These are phyloP conservation scores for Fusarium anthophilum DNA, from an alignment of 2,329 filamentous ascomycete genomes.

Conservation along the genomic window DNA sequence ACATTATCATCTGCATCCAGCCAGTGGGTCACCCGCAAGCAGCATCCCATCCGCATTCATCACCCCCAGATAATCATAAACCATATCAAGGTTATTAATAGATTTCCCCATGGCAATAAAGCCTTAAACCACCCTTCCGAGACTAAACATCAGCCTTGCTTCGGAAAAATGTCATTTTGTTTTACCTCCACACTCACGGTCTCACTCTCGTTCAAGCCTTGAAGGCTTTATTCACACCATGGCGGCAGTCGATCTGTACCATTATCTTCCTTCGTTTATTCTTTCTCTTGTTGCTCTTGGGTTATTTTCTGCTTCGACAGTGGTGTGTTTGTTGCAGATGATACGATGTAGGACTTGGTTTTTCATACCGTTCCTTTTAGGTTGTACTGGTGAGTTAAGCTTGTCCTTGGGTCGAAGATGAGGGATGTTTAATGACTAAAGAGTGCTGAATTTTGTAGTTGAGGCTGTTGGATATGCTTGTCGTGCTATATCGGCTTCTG, in stretches of 20 bases:
- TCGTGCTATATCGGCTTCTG: conserved; percentile 53
- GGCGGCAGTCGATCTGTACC: conserved; percentile 47
- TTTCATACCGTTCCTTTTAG: conserved; percentile 59
- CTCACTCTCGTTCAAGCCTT: neutral
- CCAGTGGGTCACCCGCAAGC: conserved; percentile 11
- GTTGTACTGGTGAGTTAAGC: conserved; percentile 54
- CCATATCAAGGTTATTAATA: neutral
- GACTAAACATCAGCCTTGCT: conserved; percentile 6
- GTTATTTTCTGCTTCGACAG: conserved; percentile 50
- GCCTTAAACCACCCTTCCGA: neutral
- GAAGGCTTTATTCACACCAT: neutral
- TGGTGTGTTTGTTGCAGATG: conserved; percentile 52
- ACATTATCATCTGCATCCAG: conserved; percentile 10
- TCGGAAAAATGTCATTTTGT: conserved; percentile 18
- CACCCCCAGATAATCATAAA: neutral
- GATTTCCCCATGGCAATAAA: neutral
- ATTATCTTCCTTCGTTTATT: conserved; percentile 56
- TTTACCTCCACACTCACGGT: neutral
- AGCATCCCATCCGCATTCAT: conserved; percentile 17
- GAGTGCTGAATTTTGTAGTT: conserved; percentile 9
- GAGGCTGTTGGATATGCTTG: conserved; percentile 52
- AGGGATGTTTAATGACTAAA: too few species aligned
- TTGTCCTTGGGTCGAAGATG: too few species aligned
- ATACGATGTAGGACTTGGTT: conserved; percentile 58
- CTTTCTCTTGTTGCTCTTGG: conserved; percentile 52